Conservation (phyloP, 2,329 filamentous ascomycete genomes). For the Fusarium sp. region DNA sequence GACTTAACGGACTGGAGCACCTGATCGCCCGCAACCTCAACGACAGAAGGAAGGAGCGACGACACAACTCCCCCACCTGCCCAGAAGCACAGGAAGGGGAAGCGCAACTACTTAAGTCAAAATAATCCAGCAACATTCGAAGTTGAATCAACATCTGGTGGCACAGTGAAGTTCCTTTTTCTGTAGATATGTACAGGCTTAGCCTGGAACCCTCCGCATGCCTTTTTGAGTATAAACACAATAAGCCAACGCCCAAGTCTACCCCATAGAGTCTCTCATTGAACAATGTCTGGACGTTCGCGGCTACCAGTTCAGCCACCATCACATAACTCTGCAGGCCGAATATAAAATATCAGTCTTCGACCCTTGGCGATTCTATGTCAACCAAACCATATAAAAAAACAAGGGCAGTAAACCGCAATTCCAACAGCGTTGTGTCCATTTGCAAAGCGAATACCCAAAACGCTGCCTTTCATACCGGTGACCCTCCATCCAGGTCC, state of each 20-base stretch:
- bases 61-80: too few species aligned
- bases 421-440: not conserved
- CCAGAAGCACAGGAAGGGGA: too few species aligned
- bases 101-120: too few species aligned
- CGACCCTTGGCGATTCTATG: not conserved
- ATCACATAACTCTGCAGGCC: not conserved
- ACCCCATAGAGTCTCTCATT: not conserved
- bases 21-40: too few species aligned
- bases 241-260: fast-evolving
- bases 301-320: not conserved
- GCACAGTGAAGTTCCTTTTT: fast-evolving
- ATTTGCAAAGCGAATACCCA: not conserved
- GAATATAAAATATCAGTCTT: not conserved
- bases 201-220: not conserved
- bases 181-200: not conserved
- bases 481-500: not conserved
- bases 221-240: not conserved
- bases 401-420: not conserved
- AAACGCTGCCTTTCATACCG: not conserved
- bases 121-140: too few species aligned
- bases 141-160: not conserved
- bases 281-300: fast-evolving
- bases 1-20: too few species aligned
- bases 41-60: too few species aligned
- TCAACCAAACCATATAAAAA: not conserved